Evolutionary conservation across 495 filamentous ascomycete species (phyloP).

Genomic region (Aspergillus kassunensis): DNA sequence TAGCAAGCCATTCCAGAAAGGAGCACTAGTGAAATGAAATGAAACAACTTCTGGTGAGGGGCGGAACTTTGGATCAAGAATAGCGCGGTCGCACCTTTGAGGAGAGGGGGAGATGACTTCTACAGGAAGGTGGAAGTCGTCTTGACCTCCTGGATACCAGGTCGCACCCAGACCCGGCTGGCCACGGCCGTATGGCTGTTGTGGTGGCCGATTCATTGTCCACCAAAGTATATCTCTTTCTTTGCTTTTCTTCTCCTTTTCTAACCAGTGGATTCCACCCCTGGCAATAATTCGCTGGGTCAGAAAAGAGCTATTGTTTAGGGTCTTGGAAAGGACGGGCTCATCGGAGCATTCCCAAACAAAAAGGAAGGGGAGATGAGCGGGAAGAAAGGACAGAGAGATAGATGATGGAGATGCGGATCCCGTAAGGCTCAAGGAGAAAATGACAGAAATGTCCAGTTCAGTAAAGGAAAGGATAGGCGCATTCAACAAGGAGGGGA

Average conservation of each 20-base stretch:
- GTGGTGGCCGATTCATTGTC: constrained; percentile 40
- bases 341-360: constrained; percentile 7
- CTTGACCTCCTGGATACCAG: constrained; percentile 82
- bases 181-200: constrained; percentile 39
- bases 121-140: constrained; percentile 76
- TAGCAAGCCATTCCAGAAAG: constrained; percentile 13
- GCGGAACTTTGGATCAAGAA: neutral
- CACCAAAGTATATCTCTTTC: constrained; percentile 11
- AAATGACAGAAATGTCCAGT: neutral
- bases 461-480: constrained; percentile 10
- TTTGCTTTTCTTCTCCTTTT: constrained; percentile 10
- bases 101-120: constrained; percentile 78
- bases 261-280: constrained; percentile 5
- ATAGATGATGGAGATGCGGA: constrained; percentile 3
- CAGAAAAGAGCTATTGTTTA: constrained; percentile 11
- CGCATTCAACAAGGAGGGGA: neutral
- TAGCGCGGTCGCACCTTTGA: constrained; percentile 66
- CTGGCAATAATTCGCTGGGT: constrained; percentile 15
- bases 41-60: constrained; percentile 2
- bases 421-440: constrained; percentile 3
- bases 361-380: constrained; percentile 4
- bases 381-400: constrained; percentile 12
- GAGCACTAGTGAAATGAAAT: constrained; percentile 2
- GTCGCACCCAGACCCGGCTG: constrained; percentile 68
- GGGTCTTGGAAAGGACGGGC: constrained; percentile 1